phyloP scores from a whole-genome alignment of 352 stramenopile genomes.

The Phytophthora pini region DNA sequence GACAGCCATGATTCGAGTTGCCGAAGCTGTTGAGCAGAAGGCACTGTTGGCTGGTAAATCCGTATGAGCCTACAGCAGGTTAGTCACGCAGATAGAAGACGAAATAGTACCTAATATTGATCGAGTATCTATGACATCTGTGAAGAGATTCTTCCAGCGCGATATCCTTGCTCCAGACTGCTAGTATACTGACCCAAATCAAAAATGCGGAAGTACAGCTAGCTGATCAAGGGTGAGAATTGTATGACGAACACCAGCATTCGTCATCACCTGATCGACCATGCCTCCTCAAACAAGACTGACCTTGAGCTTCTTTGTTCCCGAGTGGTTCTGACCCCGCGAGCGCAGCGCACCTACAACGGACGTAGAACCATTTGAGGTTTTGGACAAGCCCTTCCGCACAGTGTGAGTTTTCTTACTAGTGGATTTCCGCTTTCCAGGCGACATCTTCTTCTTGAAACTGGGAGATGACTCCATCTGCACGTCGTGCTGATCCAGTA shows the following conservation, averaged over 20 bases:
- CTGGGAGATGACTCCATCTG: slow-evolving; percentile 41
- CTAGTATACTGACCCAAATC: slow-evolving; percentile 25
- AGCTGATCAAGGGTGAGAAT: slow-evolving; percentile 10
- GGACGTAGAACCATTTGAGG: slow-evolving; percentile 50
- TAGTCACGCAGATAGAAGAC: slow-evolving; percentile 43
- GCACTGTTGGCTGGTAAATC: slow-evolving; percentile 33
- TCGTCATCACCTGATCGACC: slow-evolving; percentile 23
- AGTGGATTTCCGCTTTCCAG: slow-evolving; percentile 61
- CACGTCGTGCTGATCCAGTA: slow-evolving; percentile 44
- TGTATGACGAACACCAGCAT: slow-evolving; percentile 6
- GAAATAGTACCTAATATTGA: slow-evolving; percentile 46
- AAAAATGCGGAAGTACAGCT: slow-evolving; percentile 24
- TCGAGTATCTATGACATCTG: slow-evolving; percentile 18
- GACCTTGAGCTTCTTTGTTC: slow-evolving; percentile 60
- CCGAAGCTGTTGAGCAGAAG: slow-evolving; percentile 46
- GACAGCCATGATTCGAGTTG: slow-evolving; percentile 54
- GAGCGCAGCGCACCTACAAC: slow-evolving; percentile 61
- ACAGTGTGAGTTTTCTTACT: slow-evolving; percentile 54
- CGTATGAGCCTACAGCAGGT: slow-evolving; percentile 26
- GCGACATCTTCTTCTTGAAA: slow-evolving; percentile 45
- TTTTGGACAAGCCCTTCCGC: slow-evolving; percentile 48
- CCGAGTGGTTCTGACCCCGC: slow-evolving; percentile 51
- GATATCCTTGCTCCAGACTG: slow-evolving; percentile 16
- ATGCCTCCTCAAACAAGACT: slow-evolving; percentile 45
- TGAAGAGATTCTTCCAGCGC: slow-evolving; percentile 8